Conservation (phyloP, 2,329 filamentous ascomycete species). For the Erysiphe neolycopersici region DNA sequence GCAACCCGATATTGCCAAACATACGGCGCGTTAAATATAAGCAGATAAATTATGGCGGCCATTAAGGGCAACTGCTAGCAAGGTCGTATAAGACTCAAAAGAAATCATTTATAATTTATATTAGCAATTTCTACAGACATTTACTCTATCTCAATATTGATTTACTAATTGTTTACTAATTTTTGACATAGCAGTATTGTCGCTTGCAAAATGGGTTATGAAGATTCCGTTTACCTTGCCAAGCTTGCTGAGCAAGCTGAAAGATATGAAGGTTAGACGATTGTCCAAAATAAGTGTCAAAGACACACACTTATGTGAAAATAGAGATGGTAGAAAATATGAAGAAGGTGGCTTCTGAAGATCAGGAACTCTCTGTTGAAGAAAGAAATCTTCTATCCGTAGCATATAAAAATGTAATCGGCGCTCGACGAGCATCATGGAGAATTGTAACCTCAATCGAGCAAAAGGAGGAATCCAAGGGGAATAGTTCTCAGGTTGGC, state of each 20-base stretch:
- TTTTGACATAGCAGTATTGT: neutral
- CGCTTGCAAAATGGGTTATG: slow-evolving; percentile 54
- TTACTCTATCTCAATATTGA: neutral
- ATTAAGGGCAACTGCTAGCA: too few relatives aligned
- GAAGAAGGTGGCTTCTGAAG: slow-evolving; percentile 87
- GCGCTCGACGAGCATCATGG: slow-evolving; percentile 89
- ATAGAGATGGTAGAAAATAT: slow-evolving; percentile 99
- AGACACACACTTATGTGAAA: slow-evolving; percentile 5
- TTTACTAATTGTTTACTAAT: neutral
- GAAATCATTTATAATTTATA: too few relatives aligned
- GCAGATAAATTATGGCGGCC: too few relatives aligned
- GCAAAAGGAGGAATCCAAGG: slow-evolving; percentile 99
- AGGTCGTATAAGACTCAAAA: too few relatives aligned
- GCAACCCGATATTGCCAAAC: too few relatives aligned
- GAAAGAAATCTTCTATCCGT: slow-evolving; percentile 94
- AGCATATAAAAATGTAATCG: slow-evolving; percentile 98
- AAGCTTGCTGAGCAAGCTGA: slow-evolving; percentile 99
- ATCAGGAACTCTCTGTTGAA: slow-evolving; percentile 63
- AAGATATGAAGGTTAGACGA: slow-evolving; percentile 85
- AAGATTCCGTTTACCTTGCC: slow-evolving; percentile 97
- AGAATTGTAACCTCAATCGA: slow-evolving; percentile 96
- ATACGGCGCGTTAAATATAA: too few relatives aligned
- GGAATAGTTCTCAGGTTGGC: slow-evolving; percentile 68
- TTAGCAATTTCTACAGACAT: too few relatives aligned
- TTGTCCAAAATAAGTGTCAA: slow-evolving; percentile 4